Conservation (phyloP, 1,284 basidiomycete genomes). For the Boletellus sp. region DNA sequence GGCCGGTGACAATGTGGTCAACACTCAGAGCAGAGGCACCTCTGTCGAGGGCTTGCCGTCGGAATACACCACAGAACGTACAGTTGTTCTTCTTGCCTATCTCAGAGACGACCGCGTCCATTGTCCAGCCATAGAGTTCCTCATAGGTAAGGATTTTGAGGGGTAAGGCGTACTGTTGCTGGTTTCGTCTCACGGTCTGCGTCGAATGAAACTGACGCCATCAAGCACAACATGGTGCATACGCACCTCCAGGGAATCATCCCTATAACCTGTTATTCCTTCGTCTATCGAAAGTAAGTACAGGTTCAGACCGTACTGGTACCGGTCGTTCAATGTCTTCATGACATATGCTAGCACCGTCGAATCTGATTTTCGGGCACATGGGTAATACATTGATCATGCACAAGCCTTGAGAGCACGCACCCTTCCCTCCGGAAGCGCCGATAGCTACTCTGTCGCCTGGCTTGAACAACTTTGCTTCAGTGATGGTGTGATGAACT, state of each 20-base stretch:
- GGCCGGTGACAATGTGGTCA: slow-evolving; percentile 98
- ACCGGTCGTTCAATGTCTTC: slow-evolving; percentile 92
- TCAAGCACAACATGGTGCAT: neutral
- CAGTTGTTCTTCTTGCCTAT: slow-evolving; percentile 99
- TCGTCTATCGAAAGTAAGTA: slow-evolving; percentile 97
- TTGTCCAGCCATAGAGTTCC: slow-evolving; percentile 99
- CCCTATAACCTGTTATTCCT: slow-evolving; percentile 96
- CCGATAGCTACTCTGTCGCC: slow-evolving; percentile 97
- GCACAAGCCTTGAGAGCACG: slow-evolving; percentile 4
- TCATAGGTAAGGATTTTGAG: slow-evolving; percentile 95
- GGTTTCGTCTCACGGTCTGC: slow-evolving; percentile 96
- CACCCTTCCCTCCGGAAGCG: slow-evolving; percentile 96
- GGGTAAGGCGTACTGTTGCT: slow-evolving; percentile 91
- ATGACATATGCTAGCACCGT: slow-evolving; percentile 97
- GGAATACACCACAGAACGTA: slow-evolving; percentile 98
- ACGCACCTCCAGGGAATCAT: slow-evolving; percentile 91
- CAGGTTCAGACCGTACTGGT: slow-evolving; percentile 88
- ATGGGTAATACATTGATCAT: slow-evolving; percentile 1
- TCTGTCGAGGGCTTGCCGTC: slow-evolving; percentile 92
- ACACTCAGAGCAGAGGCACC: slow-evolving; percentile 88
- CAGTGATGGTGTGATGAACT: slow-evolving; percentile 91
- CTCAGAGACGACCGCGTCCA: slow-evolving; percentile 93
- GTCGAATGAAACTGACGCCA: slow-evolving; percentile 6
- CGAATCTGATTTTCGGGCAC: slow-evolving; percentile 63
- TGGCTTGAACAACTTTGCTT: slow-evolving; percentile 79